Evolutionary conservation across 2,329 filamentous ascomycete genomes (phyloP).

Genomic region (Ceratocystiopsis sp.): DNA sequence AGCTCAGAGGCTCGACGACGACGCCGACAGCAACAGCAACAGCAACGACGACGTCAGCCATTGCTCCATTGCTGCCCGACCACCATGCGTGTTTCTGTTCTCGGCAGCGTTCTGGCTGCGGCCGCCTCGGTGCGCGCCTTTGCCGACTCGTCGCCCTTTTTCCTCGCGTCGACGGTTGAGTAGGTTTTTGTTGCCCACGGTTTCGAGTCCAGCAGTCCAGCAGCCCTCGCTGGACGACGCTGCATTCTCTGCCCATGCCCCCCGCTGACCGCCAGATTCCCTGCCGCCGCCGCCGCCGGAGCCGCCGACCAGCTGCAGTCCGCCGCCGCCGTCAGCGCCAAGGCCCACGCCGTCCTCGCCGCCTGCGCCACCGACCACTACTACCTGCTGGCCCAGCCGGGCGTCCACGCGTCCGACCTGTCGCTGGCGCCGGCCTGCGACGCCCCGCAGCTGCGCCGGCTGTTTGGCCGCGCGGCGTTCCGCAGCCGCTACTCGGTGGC

Average conservation of each 20-base stretch:
- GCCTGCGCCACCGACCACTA: constrained; percentile 61
- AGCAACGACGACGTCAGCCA: not conserved
- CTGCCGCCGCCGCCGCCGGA: too few relatives aligned
- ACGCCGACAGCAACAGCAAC: too few relatives aligned
- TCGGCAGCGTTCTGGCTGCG: constrained; percentile 34
- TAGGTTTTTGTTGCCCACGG: constrained; percentile 28
- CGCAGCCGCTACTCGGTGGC: constrained; percentile 30
- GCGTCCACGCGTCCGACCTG: constrained; percentile 55
- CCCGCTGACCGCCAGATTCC: constrained; percentile 14
- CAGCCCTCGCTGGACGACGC: too few relatives aligned
- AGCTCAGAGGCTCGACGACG: too few relatives aligned
- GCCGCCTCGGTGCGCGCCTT: constrained; percentile 52
- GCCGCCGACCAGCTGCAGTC: constrained; percentile 30
- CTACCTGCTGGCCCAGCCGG: constrained; percentile 61
- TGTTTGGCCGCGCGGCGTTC: constrained; percentile 19
- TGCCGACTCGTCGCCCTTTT: constrained; percentile 73
- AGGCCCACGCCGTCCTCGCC: constrained; percentile 35
- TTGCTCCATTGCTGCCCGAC: not conserved
- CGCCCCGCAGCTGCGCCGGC: constrained; percentile 33
- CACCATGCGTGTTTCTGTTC: constrained; percentile 36
- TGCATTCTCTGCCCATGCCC: constrained; percentile 10
- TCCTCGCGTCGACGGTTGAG: constrained; percentile 72
- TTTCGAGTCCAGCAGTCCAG: too few relatives aligned
- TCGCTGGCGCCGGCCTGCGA: constrained; percentile 29
- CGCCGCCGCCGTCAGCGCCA: constrained; percentile 24